Conservation (phyloP, 2,329 filamentous ascomycete species). For the Raffaelea arxii region DNA sequence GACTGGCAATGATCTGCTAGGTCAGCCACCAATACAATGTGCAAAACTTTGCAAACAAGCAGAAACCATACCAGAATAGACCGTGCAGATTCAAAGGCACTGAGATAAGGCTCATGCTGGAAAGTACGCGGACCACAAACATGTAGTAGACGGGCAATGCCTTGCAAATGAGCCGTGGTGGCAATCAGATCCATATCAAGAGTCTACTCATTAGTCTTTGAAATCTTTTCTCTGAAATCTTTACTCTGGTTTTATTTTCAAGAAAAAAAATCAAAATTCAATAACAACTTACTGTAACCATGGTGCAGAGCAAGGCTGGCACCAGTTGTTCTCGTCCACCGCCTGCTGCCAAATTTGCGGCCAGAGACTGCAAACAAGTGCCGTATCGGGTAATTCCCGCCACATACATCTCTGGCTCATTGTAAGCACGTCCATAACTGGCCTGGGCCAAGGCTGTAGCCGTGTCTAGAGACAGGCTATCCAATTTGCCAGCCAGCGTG, state of each 20-base stretch:
- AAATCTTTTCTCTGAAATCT: no score
- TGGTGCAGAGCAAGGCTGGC: background rate
- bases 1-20: background rate
- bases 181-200: background rate
- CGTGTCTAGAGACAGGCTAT: background rate
- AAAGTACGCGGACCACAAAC: slow-evolving; percentile 1
- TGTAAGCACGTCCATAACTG: background rate
- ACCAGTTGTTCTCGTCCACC: background rate
- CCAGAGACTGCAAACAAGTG: background rate
- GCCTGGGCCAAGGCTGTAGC: background rate
- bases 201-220: no score
- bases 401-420: background rate
- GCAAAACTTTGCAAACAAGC: background rate
- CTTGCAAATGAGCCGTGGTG: background rate
- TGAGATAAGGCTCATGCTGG: background rate
- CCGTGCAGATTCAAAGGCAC: background rate
- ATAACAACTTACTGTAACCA: background rate
- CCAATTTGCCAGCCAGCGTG: background rate
- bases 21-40: background rate
- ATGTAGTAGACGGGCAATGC: background rate
- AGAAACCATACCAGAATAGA: background rate
- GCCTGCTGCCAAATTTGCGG: background rate
- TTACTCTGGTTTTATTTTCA: no score
- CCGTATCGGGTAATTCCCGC: background rate
- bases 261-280: no score